Conservation (phyloP, 148 eudicot genomes). For the Rhododendron griersonianum region DNA sequence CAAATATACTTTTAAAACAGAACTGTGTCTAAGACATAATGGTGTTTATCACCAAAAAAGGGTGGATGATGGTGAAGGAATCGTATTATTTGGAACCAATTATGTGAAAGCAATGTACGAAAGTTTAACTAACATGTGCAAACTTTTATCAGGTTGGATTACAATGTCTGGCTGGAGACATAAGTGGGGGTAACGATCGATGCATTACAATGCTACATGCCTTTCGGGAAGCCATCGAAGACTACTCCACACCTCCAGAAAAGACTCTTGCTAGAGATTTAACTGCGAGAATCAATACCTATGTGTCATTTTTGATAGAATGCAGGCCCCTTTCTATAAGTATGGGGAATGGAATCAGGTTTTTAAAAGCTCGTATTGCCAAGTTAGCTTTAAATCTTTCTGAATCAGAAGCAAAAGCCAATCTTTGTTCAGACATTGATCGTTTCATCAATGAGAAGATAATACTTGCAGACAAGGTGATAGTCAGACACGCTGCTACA, state of each 20-base stretch:
- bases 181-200: conserved; percentile 68
- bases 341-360: conserved; percentile 92
- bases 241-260: conserved; percentile 69
- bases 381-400: conserved; percentile 48
- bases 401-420: conserved; percentile 67
- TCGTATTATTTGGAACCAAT: not conserved
- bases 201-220: conserved; percentile 88
- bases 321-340: conserved; percentile 92
- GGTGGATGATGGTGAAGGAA: not conserved
- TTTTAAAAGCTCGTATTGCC: conserved; percentile 58
- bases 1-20: not conserved
- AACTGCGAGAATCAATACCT: conserved; percentile 62
- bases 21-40: not conserved
- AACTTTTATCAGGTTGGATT: conserved; percentile 67
- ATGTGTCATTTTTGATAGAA: conserved; percentile 69
- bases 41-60: not conserved
- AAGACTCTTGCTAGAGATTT: conserved; percentile 68
- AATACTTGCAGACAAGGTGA: conserved; percentile 67
- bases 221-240: conserved; percentile 69
- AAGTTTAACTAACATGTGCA: not conserved
- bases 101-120: not conserved
- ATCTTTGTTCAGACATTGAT: conserved; percentile 59
- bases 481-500: conserved; percentile 61
- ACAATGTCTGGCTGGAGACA: conserved; percentile 57
- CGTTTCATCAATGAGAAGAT: conserved; percentile 72